phyloP scores from a whole-genome alignment of 805 yeast species.

The Saccharomycopsis microspora region DNA sequence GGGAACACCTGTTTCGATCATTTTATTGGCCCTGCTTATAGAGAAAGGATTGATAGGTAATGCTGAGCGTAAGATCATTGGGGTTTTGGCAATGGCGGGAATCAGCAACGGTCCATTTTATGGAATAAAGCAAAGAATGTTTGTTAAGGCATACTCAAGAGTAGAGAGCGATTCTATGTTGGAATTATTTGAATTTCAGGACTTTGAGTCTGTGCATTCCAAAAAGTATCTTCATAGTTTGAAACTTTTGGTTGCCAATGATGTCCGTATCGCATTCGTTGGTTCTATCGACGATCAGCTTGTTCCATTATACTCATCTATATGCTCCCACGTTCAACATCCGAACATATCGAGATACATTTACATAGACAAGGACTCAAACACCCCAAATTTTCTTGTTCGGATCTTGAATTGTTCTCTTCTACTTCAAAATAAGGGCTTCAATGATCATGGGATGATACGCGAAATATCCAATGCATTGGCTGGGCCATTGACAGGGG shows the following conservation, averaged over 20 bases:
- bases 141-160: slow-evolving; percentile 81
- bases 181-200: slow-evolving; percentile 84
- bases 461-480: slow-evolving; percentile 69
- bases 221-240: slow-evolving; percentile 58
- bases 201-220: slow-evolving; percentile 61
- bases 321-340: slow-evolving; percentile 72
- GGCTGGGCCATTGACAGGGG: slow-evolving; percentile 89
- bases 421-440: slow-evolving; percentile 64
- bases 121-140: slow-evolving; percentile 74
- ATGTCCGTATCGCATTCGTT: slow-evolving; percentile 69
- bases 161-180: slow-evolving; percentile 79
- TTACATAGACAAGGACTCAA: slow-evolving; percentile 73
- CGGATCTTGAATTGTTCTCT: slow-evolving; percentile 66
- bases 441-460: slow-evolving; percentile 74
- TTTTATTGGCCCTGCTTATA: slow-evolving; percentile 62
- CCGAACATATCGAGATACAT: slow-evolving; percentile 87
- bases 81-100: slow-evolving; percentile 91
- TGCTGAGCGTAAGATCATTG: slow-evolving; percentile 35
- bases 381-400: slow-evolving; percentile 70
- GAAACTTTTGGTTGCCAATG: slow-evolving; percentile 49
- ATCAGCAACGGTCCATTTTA: slow-evolving; percentile 88
- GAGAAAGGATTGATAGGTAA: slow-evolving; percentile 39
- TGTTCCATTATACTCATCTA: slow-evolving; percentile 84
- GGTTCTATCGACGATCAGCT: slow-evolving; percentile 91
- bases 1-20: slow-evolving; percentile 86